Evolutionary conservation across 345 rosid species (phyloP).

Genomic region (Salix exigua): DNA sequence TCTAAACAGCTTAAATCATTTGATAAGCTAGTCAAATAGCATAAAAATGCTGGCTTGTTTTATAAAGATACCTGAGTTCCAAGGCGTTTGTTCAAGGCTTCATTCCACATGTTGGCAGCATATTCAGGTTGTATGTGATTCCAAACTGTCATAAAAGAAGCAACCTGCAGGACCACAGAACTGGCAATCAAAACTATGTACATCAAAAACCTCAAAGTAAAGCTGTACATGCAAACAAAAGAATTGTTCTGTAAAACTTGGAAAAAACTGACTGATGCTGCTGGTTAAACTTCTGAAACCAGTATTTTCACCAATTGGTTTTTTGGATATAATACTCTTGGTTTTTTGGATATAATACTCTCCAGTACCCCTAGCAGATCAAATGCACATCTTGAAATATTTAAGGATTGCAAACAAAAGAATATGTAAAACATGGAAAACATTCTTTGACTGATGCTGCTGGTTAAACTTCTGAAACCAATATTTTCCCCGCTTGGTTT

Average conservation of each 20-base stretch:
- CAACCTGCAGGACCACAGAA: slow-evolving; percentile 52
- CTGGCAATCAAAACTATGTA: slow-evolving; percentile 6
- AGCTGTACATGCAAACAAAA: not conserved
- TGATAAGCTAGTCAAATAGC: not conserved
- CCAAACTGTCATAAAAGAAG: slow-evolving; percentile 97
- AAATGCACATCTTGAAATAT: not conserved
- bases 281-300: not conserved
- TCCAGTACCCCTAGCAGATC: not conserved
- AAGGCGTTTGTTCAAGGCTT: slow-evolving; percentile 88
- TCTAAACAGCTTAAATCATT: not conserved
- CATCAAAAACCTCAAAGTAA: not conserved
- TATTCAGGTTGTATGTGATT: slow-evolving; percentile 80
- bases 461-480: not conserved
- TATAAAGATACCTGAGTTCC: slow-evolving; percentile 63
- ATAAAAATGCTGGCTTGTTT: not conserved
- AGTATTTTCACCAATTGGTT: not conserved
- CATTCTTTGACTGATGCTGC: not conserved
- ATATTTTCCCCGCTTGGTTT: not conserved
- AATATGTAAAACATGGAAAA: not conserved
- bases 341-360: not conserved
- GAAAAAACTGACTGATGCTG: not conserved
- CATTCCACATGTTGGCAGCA: slow-evolving; percentile 95
- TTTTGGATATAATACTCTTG: not conserved
- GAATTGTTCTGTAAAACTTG: not conserved
- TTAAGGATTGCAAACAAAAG: not conserved